These are phyloP conservation scores for Aeschynomene evenia DNA, from an alignment of 306 rosid genomes.

Conservation along the genomic window DNA sequence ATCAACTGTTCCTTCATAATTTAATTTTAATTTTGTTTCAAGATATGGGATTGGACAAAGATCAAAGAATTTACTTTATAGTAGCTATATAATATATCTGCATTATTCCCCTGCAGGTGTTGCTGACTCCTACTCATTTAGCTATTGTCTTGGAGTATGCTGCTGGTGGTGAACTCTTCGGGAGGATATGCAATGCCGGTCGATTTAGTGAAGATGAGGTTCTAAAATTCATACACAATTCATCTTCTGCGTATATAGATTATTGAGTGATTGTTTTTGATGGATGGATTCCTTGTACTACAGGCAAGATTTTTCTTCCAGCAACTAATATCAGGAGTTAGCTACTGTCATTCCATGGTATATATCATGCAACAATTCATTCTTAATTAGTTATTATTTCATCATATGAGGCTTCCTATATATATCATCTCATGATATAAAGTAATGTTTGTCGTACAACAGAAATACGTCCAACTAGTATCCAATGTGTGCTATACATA, in stretches of 20 bases:
- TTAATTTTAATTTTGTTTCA: not conserved
- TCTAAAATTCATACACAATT: not conserved
- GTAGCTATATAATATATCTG: no score
- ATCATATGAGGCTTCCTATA: not conserved
- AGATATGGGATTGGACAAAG: not conserved
- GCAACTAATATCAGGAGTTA: constrained; percentile 94
- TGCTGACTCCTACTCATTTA: constrained; percentile 78
- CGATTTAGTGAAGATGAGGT: constrained; percentile 97
- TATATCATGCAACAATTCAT: not conserved
- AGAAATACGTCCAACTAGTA: no score
- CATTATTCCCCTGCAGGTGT: constrained; percentile 58
- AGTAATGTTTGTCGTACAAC: no score
- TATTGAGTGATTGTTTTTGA: constrained; percentile 9
- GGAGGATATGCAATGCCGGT: constrained; percentile 70
- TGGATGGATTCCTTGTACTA: not conserved
- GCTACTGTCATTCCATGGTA: constrained; percentile 94
- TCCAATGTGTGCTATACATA: no score
- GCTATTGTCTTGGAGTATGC: constrained; percentile 97
- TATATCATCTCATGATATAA: not conserved
- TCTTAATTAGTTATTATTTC: not conserved
- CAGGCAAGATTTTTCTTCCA: constrained; percentile 99
- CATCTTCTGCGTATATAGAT: not conserved
- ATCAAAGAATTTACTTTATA: not conserved
- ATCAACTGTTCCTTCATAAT: not conserved
- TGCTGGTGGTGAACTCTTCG: constrained; percentile 92